Percentiles rank a stretch among this genome's conserved stretches.
Evolutionary conservation across 2,329 filamentous ascomycete species (phyloP).

Genomic region (Lasiodiplodia sp.): DNA sequence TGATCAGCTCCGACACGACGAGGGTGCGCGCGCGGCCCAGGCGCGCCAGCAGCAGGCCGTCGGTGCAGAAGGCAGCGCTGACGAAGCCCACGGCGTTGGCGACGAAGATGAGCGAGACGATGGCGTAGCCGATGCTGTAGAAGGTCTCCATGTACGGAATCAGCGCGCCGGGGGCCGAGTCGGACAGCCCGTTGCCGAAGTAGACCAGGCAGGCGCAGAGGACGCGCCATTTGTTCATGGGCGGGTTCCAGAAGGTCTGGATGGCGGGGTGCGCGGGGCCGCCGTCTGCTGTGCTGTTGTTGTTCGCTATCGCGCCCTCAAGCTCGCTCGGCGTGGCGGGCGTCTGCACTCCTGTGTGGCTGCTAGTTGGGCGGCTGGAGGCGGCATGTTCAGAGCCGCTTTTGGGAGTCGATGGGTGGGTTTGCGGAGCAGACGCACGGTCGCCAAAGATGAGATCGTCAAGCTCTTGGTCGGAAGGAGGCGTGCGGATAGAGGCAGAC

Average conservation of each 20-base stretch:
- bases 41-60: slow-evolving; percentile 66
- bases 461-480: slow-evolving; percentile 17
- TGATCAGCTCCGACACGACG: slow-evolving; percentile 63
- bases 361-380: slow-evolving; percentile 28
- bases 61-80: slow-evolving; percentile 72
- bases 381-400: neutral
- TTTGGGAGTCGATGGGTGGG: neutral
- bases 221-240: slow-evolving; percentile 75
- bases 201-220: slow-evolving; percentile 69
- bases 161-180: slow-evolving; percentile 73
- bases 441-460: slow-evolving; percentile 26
- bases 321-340: slow-evolving; percentile 43
- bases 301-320: slow-evolving; percentile 48
- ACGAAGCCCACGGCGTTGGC: slow-evolving; percentile 81
- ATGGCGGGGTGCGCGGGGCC: slow-evolving; percentile 52
- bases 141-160: slow-evolving; percentile 82
- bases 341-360: slow-evolving; percentile 32
- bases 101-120: slow-evolving; percentile 84
- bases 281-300: slow-evolving; percentile 51
- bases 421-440: neutral
- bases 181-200: slow-evolving; percentile 75
- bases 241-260: slow-evolving; percentile 64
- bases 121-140: slow-evolving; percentile 77
- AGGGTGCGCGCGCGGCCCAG: slow-evolving; percentile 72
- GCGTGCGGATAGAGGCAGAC: neutral